Conservation (phyloP, 2,329 filamentous ascomycete species). For the Fusarium sp. region DNA sequence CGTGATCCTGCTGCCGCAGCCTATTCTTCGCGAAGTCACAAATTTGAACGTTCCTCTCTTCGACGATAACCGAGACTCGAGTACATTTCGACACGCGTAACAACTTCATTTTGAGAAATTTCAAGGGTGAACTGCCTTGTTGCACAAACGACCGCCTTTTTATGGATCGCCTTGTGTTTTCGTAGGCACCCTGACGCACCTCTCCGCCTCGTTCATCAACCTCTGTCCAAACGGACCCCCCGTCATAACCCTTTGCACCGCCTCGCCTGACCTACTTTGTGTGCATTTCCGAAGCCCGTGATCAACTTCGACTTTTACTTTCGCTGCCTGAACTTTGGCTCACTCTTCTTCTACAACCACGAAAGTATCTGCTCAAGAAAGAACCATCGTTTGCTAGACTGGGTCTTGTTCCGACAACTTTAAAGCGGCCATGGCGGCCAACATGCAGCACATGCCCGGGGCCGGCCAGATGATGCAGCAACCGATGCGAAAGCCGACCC, state of each 20-base stretch:
- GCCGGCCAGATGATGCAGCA: conserved; percentile 59
- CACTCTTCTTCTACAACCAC: not conserved
- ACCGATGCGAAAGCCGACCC: conserved; percentile 51
- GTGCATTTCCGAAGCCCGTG: not conserved
- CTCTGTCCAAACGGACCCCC: conserved; percentile 1
- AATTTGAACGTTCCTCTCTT: conserved; percentile 17
- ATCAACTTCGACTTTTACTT: not conserved
- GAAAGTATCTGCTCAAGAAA: conserved; percentile 13
- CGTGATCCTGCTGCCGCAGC: conserved; percentile 13
- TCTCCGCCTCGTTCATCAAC: conserved; percentile 30
- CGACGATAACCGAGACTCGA: not conserved
- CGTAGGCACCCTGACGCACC: conserved; percentile 45
- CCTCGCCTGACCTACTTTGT: conserved; percentile 4
- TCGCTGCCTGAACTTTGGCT: not conserved
- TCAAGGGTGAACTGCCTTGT: conserved; percentile 27
- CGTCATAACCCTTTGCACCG: conserved; percentile 16
- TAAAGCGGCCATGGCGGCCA: conserved; percentile 68
- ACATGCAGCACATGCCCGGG: conserved; percentile 67
- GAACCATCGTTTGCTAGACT: conserved; percentile 16
- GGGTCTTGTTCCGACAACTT: conserved; percentile 35
- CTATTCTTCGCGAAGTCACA: conserved; percentile 14
- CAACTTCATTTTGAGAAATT: conserved; percentile 10
- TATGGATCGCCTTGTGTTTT: conserved; percentile 48
- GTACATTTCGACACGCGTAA: conserved; percentile 25
- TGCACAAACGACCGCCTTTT: conserved; percentile 42